phyloP scores from a whole-genome alignment of 1,284 basidiomycete species.

The Malassezia cuniculi region DNA sequence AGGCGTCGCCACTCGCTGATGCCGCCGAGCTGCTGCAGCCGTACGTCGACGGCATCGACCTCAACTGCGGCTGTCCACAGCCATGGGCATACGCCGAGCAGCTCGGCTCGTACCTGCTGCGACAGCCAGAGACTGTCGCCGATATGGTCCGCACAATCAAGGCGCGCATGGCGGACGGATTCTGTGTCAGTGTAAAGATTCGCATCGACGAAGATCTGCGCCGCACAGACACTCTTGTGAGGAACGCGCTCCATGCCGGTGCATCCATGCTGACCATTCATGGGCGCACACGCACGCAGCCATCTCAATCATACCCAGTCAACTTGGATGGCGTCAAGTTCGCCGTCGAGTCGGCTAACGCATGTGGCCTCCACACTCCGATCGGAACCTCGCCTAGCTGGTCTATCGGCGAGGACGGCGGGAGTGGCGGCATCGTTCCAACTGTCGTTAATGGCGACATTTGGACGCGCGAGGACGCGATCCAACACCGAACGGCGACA shows the following conservation, averaged over 20 bases:
- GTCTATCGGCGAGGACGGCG: constrained; percentile 20
- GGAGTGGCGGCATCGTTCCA: constrained; percentile 49
- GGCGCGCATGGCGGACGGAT: constrained; percentile 50
- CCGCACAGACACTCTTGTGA: constrained; percentile 50
- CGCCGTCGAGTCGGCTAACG: constrained; percentile 48
- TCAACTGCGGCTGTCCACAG: constrained; percentile 50
- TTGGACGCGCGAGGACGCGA: constrained; percentile 50
- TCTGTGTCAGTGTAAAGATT: constrained; percentile 54
- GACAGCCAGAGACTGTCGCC: constrained; percentile 52
- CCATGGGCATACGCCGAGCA: constrained; percentile 48
- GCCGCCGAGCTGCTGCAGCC: constrained; percentile 51
- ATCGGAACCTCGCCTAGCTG: constrained; percentile 21
- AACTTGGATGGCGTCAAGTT: constrained; percentile 50
- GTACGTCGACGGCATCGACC: constrained; percentile 52
- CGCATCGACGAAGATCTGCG: constrained; percentile 50
- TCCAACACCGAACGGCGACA: constrained; percentile 47
- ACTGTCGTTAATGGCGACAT: constrained; percentile 54
- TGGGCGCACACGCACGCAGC: constrained; percentile 52
- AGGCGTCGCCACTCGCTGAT: constrained; percentile 50
- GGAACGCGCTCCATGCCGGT: constrained; percentile 48
- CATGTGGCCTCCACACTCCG: constrained; percentile 23
- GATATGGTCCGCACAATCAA: constrained; percentile 53
- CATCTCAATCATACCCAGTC: constrained; percentile 50
- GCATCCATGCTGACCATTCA: constrained; percentile 52
- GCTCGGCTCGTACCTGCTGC: constrained; percentile 52